These are phyloP conservation scores for Oryza meyeriana DNA, from an alignment of 176 grass and related monocot genomes.

Conservation along the genomic window DNA sequence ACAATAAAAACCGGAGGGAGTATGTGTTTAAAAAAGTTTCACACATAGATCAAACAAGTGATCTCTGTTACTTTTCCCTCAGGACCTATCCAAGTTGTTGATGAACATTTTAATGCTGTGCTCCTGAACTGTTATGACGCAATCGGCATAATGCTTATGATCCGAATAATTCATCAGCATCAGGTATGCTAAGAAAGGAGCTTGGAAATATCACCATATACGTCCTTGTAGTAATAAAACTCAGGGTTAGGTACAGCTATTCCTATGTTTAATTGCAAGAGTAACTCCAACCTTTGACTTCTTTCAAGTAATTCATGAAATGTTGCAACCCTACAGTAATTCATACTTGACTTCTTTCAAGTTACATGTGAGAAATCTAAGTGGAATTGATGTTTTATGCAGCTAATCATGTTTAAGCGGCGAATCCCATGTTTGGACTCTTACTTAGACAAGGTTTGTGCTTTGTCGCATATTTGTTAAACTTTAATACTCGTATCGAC, in stretches of 20 bases:
- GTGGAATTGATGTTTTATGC: conserved; percentile 36
- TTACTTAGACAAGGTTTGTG: conserved; percentile 94
- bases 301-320: conserved; percentile 7
- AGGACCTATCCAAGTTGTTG: conserved; percentile 98
- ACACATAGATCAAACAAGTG: not conserved
- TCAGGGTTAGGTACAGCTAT: not conserved
- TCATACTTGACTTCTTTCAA: too few relatives aligned
- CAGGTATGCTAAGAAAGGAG: conserved; percentile 45
- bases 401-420: conserved; percentile 98
- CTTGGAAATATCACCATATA: too few relatives aligned
- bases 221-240: too few relatives aligned
- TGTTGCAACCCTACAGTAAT: not conserved
- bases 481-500: not conserved
- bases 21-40: not conserved
- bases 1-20: too few relatives aligned
- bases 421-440: conserved; percentile 96
- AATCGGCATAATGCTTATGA: conserved; percentile 99
- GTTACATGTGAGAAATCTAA: conserved; percentile 20
- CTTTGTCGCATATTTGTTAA: not conserved
- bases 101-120: conserved; percentile 87
- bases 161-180: conserved; percentile 97
- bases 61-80: conserved; percentile 14
- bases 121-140: conserved; percentile 91
- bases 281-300: not conserved
- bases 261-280: conserved; percentile 16